Base-by-base conservation (phyloP, 345 rosid genomes). In the Lumnitzera littorea region DNA sequence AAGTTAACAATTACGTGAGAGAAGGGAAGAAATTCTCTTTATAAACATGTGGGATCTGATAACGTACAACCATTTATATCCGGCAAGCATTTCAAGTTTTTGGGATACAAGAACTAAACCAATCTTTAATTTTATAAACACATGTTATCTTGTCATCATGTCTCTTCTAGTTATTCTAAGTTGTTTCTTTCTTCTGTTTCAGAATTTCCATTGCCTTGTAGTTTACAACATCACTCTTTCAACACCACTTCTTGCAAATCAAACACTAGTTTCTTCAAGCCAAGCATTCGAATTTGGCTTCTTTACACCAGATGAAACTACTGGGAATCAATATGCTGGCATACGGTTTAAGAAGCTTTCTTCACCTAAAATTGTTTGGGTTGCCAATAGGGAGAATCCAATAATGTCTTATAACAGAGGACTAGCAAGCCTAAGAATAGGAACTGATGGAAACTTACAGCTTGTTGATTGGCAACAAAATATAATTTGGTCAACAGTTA, bases 331-430 rank as follows among this genome's bases (percentile, higher is more conserved):
- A 36, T 75, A 75, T 24, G 43, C 72, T 10, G 80, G 76, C 46
- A 71, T 75, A 20, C 67, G 80, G 76, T 71, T 67, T 62, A 71
- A 71, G 54, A 54, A 50, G n/a, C 58, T 68, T 46, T 24, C 70
- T 2, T 4, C 0, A 1, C 54, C 25, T 59, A 64, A 65, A 14
- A 52, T 67, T 47, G 80, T 71, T 0, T 75, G 80, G 76, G 73
- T 75, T 2, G 79, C 79, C 14, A 71, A 75, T 58, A 68, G 79
- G 58, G 73, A 67, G 51, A 9, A 6, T 15, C 71, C 80, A 10
- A 62, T 75, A 11, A 11, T 57, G 25, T 65, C 66, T 25, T 63
- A 73, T 15, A 59, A 73, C n/a, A 48, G 76, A 2, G 76, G 57
- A 6, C 43, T 9, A 36, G 43, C 43, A 7, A 36, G 43, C 43